phyloP scores from a whole-genome alignment of 495 filamentous ascomycete genomes.

The Lasiosphaeris hirsuta region DNA sequence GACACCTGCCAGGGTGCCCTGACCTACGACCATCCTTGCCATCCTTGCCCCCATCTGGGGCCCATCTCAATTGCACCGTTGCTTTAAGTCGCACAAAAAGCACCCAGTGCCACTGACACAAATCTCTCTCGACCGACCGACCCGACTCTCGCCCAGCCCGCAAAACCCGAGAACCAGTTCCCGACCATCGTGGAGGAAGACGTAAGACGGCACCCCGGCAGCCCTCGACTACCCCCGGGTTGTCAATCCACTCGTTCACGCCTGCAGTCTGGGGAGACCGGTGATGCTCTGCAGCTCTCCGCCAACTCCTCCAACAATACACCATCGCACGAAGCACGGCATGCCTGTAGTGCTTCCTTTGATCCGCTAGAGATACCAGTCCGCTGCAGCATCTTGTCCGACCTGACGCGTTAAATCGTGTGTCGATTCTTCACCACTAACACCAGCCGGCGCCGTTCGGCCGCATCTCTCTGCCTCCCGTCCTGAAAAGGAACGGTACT shows the following conservation, averaged over 20 bases:
- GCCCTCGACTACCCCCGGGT: constrained; percentile 13
- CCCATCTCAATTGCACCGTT: constrained; percentile 36
- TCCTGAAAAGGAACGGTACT: constrained; percentile 18
- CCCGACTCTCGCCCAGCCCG: constrained; percentile 21
- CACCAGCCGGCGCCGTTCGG: constrained; percentile 15
- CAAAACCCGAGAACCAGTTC: constrained; percentile 15
- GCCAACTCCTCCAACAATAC: constrained; percentile 26
- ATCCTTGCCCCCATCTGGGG: constrained; percentile 37
- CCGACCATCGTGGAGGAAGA: constrained; percentile 13
- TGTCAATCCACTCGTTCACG: constrained; percentile 18
- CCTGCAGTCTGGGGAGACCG: constrained; percentile 16
- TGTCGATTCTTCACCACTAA: constrained; percentile 13
- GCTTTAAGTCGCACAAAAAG: constrained; percentile 53
- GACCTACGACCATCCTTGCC: constrained; percentile 34
- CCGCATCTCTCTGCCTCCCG: constrained; percentile 17
- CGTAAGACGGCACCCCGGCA: constrained; percentile 21
- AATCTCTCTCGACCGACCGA: constrained; percentile 42
- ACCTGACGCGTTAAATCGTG: constrained; percentile 25
- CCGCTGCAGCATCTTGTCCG: constrained; percentile 47
- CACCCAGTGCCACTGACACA: constrained; percentile 45
- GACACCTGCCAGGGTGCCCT: constrained; percentile 32
- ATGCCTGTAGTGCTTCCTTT: constrained; percentile 40
- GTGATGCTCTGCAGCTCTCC: constrained; percentile 41
- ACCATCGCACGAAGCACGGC: constrained; percentile 40
- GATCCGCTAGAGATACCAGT: constrained; percentile 39